phyloP scores from a whole-genome alignment of 345 rosid species.

The Zanthoxylum bungeanum region DNA sequence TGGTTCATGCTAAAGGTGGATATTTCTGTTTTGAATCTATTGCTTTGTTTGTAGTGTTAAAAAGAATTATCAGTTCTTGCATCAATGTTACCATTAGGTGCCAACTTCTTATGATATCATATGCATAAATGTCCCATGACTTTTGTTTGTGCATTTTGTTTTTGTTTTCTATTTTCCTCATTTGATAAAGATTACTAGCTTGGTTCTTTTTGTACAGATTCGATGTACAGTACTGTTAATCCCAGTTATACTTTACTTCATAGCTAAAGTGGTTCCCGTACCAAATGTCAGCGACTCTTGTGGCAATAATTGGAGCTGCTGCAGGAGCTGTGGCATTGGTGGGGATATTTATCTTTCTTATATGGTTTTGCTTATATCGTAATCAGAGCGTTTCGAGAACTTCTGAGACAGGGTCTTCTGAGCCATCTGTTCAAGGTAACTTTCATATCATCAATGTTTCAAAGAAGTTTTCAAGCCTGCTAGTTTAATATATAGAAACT shows the following conservation, averaged over 20 bases:
- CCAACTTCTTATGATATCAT: background rate
- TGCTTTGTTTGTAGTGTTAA: background rate
- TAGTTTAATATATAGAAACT: background rate
- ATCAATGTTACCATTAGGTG: background rate
- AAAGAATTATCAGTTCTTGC: background rate
- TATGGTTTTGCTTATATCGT: constrained; percentile 63
- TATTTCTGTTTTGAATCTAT: background rate
- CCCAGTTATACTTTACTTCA: constrained; percentile 23
- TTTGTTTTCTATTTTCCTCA: too few relatives aligned
- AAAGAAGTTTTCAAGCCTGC: background rate
- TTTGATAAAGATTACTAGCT: constrained; percentile 26
- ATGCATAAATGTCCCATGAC: background rate
- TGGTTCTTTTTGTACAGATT: constrained; percentile 41
- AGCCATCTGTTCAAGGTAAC: constrained; percentile 69
- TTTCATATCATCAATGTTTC: background rate
- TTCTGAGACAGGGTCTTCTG: constrained; percentile 89
- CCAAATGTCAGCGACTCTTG: constrained; percentile 88
- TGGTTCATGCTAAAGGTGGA: background rate
- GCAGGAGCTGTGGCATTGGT: constrained; percentile 89
- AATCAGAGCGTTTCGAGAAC: constrained; percentile 50
- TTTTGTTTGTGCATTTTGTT: background rate
- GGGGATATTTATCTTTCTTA: constrained; percentile 43
- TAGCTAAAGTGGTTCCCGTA: constrained; percentile 50
- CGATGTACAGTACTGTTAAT: constrained; percentile 8
- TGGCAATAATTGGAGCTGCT: constrained; percentile 87